Evolutionary conservation across 352 stramenopile species (phyloP), one percentile per base, ranked within the genome.

Genomic region (Phytophthora syringae): DNA sequence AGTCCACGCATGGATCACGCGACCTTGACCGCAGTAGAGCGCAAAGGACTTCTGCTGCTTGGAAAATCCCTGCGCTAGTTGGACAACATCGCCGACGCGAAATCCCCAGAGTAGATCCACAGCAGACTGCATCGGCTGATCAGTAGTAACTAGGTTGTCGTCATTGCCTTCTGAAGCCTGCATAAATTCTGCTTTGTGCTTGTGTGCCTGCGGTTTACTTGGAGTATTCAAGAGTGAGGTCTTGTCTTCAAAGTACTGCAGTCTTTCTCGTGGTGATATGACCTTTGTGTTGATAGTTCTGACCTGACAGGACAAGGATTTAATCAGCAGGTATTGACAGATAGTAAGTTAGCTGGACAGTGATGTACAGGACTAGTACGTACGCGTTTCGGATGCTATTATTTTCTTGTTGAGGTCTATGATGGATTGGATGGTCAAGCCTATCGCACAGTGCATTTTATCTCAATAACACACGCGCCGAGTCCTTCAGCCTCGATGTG

Each of bases 401-500:
- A 30, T 50, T 49, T 50, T 42, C n/a, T 34, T 39, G 22, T 4
- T 45, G 18, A 5, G 7, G 6, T 37, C 6, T 45, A 32, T 30
- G 16, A 54, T 32, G 24, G 32, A 32, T 48, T 32, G 24, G 32
- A 32, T 48, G 22, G 9, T 52, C 13, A 30, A 60, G 15, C 61
- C 59, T 76, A 82, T 34, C 80, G 77, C 25, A 89, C 81, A 3
- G 42, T 59, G 42, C 80, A 82, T 54, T 79, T 66, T 44, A 90
- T 86, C 36, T 74, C 62, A 9, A 92, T 70, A 11, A 76, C 66
- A 44, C 76, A 90, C 45, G 55, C 37, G 7, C 83, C 77, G 6
- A 82, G 64, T 4, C 64, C 71, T 57, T 92, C 79, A 2, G 80
- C 86, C 57, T 89, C 83, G 3, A 94, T 59, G 7, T 61, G 59